Conservation (phyloP, 2,329 filamentous ascomycete genomes). For the Cryphonectria radicalis region DNA sequence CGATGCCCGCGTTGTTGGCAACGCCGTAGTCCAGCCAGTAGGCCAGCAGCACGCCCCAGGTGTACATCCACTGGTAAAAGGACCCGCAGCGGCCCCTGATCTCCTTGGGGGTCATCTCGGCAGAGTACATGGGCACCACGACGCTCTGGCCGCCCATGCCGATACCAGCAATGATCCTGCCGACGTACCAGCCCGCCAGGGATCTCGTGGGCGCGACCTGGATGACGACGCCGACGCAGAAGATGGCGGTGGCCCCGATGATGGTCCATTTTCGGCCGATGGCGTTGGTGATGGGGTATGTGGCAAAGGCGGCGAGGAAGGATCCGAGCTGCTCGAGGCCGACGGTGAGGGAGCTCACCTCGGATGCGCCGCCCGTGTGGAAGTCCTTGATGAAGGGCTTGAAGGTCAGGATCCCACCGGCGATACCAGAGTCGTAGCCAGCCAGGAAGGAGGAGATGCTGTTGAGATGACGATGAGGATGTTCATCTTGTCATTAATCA, state of each 20-base stretch:
- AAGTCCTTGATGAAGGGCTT: slow-evolving; percentile 45
- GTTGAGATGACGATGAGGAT: not conserved
- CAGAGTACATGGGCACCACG: slow-evolving; percentile 23
- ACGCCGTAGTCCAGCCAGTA: slow-evolving; percentile 25
- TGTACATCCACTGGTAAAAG: slow-evolving; percentile 24
- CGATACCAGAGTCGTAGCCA: slow-evolving; percentile 49
- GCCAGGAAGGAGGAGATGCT: slow-evolving; percentile 45
- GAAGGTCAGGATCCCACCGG: slow-evolving; percentile 47
- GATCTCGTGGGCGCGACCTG: slow-evolving; percentile 42
- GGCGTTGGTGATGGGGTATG: slow-evolving; percentile 48
- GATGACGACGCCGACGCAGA: slow-evolving; percentile 48
- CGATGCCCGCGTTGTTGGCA: slow-evolving; percentile 14
- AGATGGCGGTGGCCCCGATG: slow-evolving; percentile 45
- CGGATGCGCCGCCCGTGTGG: slow-evolving; percentile 37
- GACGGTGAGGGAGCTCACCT: slow-evolving; percentile 42
- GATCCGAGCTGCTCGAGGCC: slow-evolving; percentile 48
- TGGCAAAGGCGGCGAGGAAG: slow-evolving; percentile 49
- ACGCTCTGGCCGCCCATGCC: slow-evolving; percentile 20
- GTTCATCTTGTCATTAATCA: not conserved
- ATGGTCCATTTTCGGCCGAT: slow-evolving; percentile 47
- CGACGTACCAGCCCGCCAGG: slow-evolving; percentile 19
- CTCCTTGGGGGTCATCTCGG: slow-evolving; percentile 44
- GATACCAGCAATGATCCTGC: slow-evolving; percentile 19
- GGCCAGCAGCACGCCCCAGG: slow-evolving; percentile 19
- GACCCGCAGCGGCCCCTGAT: slow-evolving; percentile 20